Evolutionary conservation across 495 filamentous ascomycete genomes (phyloP), one percentile per base, ranked within the genome.

Genomic region (Melanomma pulvis-pyrius): DNA sequence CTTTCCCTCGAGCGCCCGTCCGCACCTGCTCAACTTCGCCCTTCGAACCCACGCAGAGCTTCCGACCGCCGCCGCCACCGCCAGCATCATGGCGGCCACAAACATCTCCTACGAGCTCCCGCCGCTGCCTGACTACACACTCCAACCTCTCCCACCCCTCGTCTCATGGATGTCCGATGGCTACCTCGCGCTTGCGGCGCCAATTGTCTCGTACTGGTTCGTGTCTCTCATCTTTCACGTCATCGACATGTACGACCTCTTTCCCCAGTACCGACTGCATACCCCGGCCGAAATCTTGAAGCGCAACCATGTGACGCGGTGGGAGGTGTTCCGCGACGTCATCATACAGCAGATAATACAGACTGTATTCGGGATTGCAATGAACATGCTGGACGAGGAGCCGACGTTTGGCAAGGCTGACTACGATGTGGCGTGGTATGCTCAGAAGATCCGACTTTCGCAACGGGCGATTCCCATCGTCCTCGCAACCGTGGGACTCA

Each of bases 321-420:
- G 82, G 77, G 88, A 97, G 67, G 92, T 96, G 2, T 84, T 92
- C 22, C 87, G 88, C 71, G 92, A 96, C 82, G 92, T 97, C 65
- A 77, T 97, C 41, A 71, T 96, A 32, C 92, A 98, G 74, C 93
- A 98, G 69, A 71, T 91, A n/a, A 87, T 97, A 30, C 93, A 97
- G 77, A 90, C 89, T 1, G 75, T 82, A 12, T 83, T 90, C 17
- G 87, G 87, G 12, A 65, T 84, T 25, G 74, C 81, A 1, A 75
- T 96, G 41, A 79, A 83, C 9, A 78, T 85, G 49, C 86, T 88
- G 9, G 92, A 94, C 72, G 80, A 82, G 22, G 75, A 77, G 26
- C 86, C 90, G 36, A 83, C 81, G 65, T 82, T 78, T 24, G 93
- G 93, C 21, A 86, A 79, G 69, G 92, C 96, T 72, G 86, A 89